Evolutionary conservation across 2,329 filamentous ascomycete genomes (phyloP), one percentile per base, ranked within the genome.

Genomic region (Colletotrichum tamarilloi): DNA sequence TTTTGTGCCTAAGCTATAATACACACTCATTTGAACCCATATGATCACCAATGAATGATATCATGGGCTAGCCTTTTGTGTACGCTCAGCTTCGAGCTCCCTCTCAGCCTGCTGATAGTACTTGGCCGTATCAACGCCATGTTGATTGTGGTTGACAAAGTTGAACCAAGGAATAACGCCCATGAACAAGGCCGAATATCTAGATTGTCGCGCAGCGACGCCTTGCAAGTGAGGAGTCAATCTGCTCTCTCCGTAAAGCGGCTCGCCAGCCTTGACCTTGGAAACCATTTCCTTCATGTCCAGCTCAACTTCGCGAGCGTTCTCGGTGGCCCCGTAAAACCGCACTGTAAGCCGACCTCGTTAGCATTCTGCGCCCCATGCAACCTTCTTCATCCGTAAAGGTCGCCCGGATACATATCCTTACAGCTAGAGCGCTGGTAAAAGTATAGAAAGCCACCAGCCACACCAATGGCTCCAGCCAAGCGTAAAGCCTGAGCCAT

Each of bases 271-370:
- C 90, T 98, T 99, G 82, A 98, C 95, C 85, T 96, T 97, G 83
- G 92, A 90, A 49, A 98, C 95, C 97, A 99, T 99, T 85, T 99
- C 97, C 76, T 91, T 90, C 95, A 98, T 98, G 82, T 99, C 97
- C 92, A 97, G 92, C 76, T 98, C 93, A 71, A 97, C 87, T 84
- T 99, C 97, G 79, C 97, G 92, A 67, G 92, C 86, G 85, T 99
- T 99, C 85, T 99, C 97, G 60, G 90, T 92, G 84, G 95, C 94
- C 79, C 97, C 97, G 86, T 98, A 98, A 86, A 99, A 98, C 76
- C 97, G 94, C 80, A 96, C 95, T 98, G 80, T 76, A 58, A 42
- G 62, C 24, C 22, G 9, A 42, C 14, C 3, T 30, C 12, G 28
- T 73, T 22, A 70, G 62, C 32, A 46, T 24, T 26, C n/a, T 65